Percentiles rank a stretch among this genome's conserved stretches.
phyloP scores from a whole-genome alignment of 148 eudicot genomes.

The Silene latifolia region DNA sequence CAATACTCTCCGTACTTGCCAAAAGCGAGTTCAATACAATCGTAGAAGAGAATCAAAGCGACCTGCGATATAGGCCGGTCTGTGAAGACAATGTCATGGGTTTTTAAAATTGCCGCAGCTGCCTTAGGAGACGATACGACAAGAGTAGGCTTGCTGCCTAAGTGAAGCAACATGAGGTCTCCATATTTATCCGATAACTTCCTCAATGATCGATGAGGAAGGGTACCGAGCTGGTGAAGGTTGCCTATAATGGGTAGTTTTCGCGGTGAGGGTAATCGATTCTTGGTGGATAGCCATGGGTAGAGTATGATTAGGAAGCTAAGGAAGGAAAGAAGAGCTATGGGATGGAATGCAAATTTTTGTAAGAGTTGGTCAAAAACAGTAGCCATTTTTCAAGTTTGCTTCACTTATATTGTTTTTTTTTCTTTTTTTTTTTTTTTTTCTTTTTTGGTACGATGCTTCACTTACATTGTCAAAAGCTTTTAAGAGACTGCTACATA shows the following conservation, averaged over 20 bases:
- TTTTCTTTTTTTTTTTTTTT: too few relatives aligned
- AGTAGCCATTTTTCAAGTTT: too few relatives aligned
- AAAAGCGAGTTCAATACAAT: slow-evolving; percentile 23
- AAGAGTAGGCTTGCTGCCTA: slow-evolving; percentile 24
- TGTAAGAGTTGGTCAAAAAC: too few relatives aligned
- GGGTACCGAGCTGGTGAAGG: slow-evolving; percentile 32
- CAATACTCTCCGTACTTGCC: slow-evolving; percentile 38
- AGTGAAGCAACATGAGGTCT: slow-evolving; percentile 35
- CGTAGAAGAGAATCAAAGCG: slow-evolving; percentile 14
- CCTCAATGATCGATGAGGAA: slow-evolving; percentile 26
- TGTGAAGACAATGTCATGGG: slow-evolving; percentile 30
- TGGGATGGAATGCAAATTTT: too few relatives aligned
- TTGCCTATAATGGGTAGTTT: slow-evolving; percentile 40
- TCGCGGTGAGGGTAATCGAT: slow-evolving; percentile 31
- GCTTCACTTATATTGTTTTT: too few relatives aligned
- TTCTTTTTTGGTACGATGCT: too few relatives aligned
- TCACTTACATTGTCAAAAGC: too few relatives aligned
- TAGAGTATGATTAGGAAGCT: too few relatives aligned
- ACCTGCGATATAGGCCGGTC: slow-evolving; percentile 16
- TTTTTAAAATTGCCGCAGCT: slow-evolving; percentile 37
- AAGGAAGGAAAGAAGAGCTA: too few relatives aligned
- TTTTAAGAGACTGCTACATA: too few relatives aligned
- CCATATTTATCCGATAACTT: slow-evolving; percentile 29
- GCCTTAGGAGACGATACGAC: slow-evolving; percentile 33
- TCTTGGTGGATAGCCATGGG: neutral